Percentiles rank a stretch among this genome's conserved stretches.
These are phyloP conservation scores for Umbelopsis sp. DNA, from an alignment of 192 early-diverging fungal genomes.

Conservation along the genomic window DNA sequence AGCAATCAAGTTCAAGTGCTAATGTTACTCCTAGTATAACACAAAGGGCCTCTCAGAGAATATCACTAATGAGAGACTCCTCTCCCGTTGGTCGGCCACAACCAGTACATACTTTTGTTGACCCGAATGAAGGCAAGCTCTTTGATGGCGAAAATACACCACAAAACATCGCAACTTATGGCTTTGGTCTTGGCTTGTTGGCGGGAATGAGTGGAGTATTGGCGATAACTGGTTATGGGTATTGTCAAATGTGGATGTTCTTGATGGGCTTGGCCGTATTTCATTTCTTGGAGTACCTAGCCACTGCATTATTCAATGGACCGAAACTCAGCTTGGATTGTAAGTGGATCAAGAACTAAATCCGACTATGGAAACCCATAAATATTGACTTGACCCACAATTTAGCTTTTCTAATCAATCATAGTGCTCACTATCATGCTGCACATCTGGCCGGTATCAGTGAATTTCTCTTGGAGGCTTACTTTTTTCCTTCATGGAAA, in stretches of 20 bases:
- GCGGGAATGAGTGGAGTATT: slow-evolving; percentile 59
- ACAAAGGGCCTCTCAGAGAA: not conserved
- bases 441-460: slow-evolving; percentile 66
- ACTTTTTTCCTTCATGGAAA: slow-evolving; percentile 64
- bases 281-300: slow-evolving; percentile 86
- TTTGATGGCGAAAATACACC: slow-evolving; percentile 70
- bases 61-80: not conserved
- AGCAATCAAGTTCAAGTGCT: not conserved
- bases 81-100: not conserved
- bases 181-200: slow-evolving; percentile 67
- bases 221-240: slow-evolving; percentile 31
- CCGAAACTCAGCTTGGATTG: slow-evolving; percentile 70
- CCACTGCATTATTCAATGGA: slow-evolving; percentile 81
- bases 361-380: not conserved
- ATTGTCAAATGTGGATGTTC: slow-evolving; percentile 56
- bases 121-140: slow-evolving; percentile 20
- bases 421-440: slow-evolving; percentile 69
- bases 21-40: not conserved
- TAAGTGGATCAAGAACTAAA: slow-evolving; percentile 44
- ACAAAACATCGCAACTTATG: slow-evolving; percentile 82
- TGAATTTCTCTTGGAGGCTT: slow-evolving; percentile 73
- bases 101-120: slow-evolving; percentile 25
- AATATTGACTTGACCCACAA: not conserved
- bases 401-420: slow-evolving; percentile 76
- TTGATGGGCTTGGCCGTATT: slow-evolving; percentile 70